Evolutionary conservation across 202 grass and related monocot genomes (phyloP).

Genomic region (Schoenoplectus tabernaemontani): DNA sequence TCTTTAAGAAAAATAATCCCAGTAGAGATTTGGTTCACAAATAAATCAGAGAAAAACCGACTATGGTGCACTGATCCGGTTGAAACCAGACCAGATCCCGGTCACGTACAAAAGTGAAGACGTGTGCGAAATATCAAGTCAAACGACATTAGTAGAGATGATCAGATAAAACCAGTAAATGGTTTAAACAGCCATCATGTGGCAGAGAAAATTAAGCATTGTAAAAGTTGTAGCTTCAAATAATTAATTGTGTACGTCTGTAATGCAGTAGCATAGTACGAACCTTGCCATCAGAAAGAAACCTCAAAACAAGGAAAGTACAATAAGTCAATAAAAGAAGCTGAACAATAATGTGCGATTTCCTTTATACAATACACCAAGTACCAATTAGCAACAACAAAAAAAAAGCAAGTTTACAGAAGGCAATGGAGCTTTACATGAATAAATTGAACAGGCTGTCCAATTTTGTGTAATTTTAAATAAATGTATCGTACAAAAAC

Average conservation of each 20-base stretch:
- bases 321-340: background rate
- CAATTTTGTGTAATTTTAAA: background rate
- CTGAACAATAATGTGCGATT: background rate
- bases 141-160: background rate
- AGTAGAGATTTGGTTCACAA: background rate
- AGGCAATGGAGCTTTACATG: background rate
- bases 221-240: background rate
- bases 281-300: background rate
- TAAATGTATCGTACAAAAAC: constrained; percentile 1
- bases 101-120: background rate
- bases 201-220: background rate
- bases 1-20: background rate
- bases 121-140: background rate
- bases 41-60: background rate
- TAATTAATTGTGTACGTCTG: background rate
- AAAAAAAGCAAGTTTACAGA: background rate
- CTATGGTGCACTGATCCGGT: background rate
- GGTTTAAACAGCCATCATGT: background rate
- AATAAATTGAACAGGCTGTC: background rate
- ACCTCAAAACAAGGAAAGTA: background rate
- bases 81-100: background rate
- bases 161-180: background rate
- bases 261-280: background rate
- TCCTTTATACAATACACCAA: background rate
- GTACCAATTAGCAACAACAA: background rate